phyloP scores from a whole-genome alignment of 75 land plant species.

The Pseudotsuga menziesii region DNA sequence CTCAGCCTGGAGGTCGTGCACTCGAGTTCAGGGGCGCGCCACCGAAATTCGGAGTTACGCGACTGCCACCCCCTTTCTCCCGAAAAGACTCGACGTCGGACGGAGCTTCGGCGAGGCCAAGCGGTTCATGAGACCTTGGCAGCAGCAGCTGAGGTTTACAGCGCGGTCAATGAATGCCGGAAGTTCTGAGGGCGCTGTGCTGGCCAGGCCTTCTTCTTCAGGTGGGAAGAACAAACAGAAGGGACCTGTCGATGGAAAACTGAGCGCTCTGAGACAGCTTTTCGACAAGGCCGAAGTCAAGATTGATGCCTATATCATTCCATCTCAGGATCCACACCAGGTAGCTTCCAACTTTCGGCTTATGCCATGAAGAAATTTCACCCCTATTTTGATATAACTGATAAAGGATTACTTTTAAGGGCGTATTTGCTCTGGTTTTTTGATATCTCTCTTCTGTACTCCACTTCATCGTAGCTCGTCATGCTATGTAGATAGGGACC shows the following conservation, averaged over 20 bases:
- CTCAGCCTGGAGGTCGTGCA: neutral
- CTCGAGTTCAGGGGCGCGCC: neutral
- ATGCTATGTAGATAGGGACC: too few relatives aligned
- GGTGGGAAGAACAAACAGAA: neutral
- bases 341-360: conserved; percentile 17
- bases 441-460: too few relatives aligned
- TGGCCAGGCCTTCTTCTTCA: neutral
- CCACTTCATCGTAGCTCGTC: too few relatives aligned
- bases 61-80: neutral
- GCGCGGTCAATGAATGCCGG: neutral
- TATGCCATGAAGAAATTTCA: too few relatives aligned
- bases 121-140: neutral
- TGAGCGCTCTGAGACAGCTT: conserved; percentile 53
- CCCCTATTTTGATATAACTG: too few relatives aligned
- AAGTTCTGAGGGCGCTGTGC: neutral
- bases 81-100: too few relatives aligned
- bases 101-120: neutral
- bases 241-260: conserved; percentile 48
- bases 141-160: neutral
- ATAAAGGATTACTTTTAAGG: too few relatives aligned
- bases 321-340: conserved; percentile 98
- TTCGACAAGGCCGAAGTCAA: conserved; percentile 43
- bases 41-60: neutral
- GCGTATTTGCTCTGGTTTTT: too few relatives aligned
- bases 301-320: conserved; percentile 89